Percentiles rank a stretch among this genome's conserved stretches.
Conservation (phyloP, 1,284 basidiomycete genomes). For the Leccinum subfulvum region DNA sequence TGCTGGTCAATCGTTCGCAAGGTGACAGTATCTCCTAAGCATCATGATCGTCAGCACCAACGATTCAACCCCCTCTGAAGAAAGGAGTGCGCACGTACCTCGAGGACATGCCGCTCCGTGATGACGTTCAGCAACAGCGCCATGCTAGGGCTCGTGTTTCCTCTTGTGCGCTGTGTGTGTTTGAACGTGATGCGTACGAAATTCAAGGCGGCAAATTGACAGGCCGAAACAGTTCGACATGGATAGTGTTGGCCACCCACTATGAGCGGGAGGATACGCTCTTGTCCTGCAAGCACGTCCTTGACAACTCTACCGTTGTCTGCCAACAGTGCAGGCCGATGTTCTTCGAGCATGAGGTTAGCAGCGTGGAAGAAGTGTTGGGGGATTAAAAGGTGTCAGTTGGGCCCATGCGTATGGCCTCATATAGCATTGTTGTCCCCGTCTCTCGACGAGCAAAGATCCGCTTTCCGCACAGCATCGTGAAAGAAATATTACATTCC, state of each 20-base stretch:
- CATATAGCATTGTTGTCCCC: slow-evolving; percentile 17
- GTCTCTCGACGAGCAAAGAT: slow-evolving; percentile 4
- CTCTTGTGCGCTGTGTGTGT: slow-evolving; percentile 33
- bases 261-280: slow-evolving; percentile 23
- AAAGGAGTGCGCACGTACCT: slow-evolving; percentile 18
- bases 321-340: slow-evolving; percentile 12
- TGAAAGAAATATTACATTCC: slow-evolving; percentile 6
- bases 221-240: slow-evolving; percentile 16
- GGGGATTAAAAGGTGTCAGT: background rate
- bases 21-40: slow-evolving; percentile 21
- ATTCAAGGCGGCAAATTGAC: slow-evolving; percentile 27
- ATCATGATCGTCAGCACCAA: background rate
- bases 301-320: slow-evolving; percentile 10
- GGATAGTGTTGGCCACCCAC: slow-evolving; percentile 7
- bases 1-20: slow-evolving; percentile 15
- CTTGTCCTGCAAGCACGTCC: slow-evolving; percentile 29
- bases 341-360: slow-evolving; percentile 17
- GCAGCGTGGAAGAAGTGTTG: background rate
- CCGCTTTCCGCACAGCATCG: slow-evolving; percentile 4
- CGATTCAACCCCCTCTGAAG: background rate
- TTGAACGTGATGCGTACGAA: slow-evolving; percentile 36
- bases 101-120: slow-evolving; percentile 14
- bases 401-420: slow-evolving; percentile 4
- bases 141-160: slow-evolving; percentile 23
- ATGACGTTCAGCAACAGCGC: slow-evolving; percentile 29